Evolutionary conservation across 352 stramenopile genomes (phyloP).

Genomic region (Globisporangium alternatum): DNA sequence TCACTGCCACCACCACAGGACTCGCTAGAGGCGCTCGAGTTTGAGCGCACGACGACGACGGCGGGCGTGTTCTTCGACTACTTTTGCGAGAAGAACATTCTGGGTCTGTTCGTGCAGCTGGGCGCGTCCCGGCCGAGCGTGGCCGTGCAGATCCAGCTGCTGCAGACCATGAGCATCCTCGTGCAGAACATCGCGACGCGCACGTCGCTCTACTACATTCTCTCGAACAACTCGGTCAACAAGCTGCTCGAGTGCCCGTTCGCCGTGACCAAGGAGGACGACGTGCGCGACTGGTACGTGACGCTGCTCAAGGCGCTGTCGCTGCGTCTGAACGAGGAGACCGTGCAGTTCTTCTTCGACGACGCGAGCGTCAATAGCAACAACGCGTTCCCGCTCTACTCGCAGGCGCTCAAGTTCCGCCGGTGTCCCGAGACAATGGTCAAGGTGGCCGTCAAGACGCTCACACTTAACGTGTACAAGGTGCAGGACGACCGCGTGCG

Average conservation of each 20-base stretch:
- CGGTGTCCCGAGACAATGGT: slow-evolving; percentile 81
- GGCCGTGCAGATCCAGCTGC: slow-evolving; percentile 89
- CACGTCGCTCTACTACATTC: slow-evolving; percentile 93
- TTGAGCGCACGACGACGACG: slow-evolving; percentile 20
- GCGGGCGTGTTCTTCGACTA: slow-evolving; percentile 92
- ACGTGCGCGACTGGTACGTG: slow-evolving; percentile 88
- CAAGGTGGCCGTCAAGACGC: slow-evolving; percentile 84
- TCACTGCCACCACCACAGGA: not conserved
- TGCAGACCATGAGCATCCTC: slow-evolving; percentile 92
- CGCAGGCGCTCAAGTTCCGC: slow-evolving; percentile 65
- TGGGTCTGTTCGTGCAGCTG: slow-evolving; percentile 88
- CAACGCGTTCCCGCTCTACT: slow-evolving; percentile 67
- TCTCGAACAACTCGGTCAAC: slow-evolving; percentile 96
- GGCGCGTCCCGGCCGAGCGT: slow-evolving; percentile 49
- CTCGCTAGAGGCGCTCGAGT: slow-evolving; percentile 22
- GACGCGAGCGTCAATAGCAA: slow-evolving; percentile 28
- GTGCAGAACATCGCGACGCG: slow-evolving; percentile 88
- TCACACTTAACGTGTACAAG: slow-evolving; percentile 82
- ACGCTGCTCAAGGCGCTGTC: slow-evolving; percentile 87
- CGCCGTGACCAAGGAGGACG: slow-evolving; percentile 61
- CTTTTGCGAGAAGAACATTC: slow-evolving; percentile 96
- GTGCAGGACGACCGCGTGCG: slow-evolving; percentile 76
- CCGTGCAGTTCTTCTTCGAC: slow-evolving; percentile 88
- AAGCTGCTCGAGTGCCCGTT: slow-evolving; percentile 86
- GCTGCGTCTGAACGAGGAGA: slow-evolving; percentile 82